Conservation (phyloP, 176 grass and related monocot genomes). For the barley (Hordeum vulgare) region MorexV3_pseudomolecules_assembly NC_058522.1:7962573-7963072, state of each 20-base stretch:
- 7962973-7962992: slow-evolving; percentile 91
- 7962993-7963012: slow-evolving; percentile 95
- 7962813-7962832: slow-evolving; percentile 99
- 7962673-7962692: neutral
- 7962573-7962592: neutral
- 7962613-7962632: neutral
- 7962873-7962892: slow-evolving; percentile 93
- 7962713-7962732: slow-evolving; percentile 43
- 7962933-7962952: slow-evolving; percentile 91
- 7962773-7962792: slow-evolving; percentile 97
- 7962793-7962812: slow-evolving; percentile 99
- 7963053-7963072: slow-evolving; percentile 98
- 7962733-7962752: slow-evolving; percentile 90
- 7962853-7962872: slow-evolving; percentile 82
- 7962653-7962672: neutral
- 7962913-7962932: slow-evolving; percentile 99
- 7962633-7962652: neutral
- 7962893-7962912: slow-evolving; percentile 94
- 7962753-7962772: slow-evolving; percentile 83
- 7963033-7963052: slow-evolving; percentile 90
- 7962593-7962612: neutral
- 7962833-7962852: slow-evolving; percentile 97
- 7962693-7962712: neutral
- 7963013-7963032: slow-evolving; percentile 94
- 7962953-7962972: slow-evolving; percentile 90